Percentiles rank a stretch among this genome's conserved stretches.
phyloP scores from a whole-genome alignment of 305 asterid species.

The Salvia sclarea region DNA sequence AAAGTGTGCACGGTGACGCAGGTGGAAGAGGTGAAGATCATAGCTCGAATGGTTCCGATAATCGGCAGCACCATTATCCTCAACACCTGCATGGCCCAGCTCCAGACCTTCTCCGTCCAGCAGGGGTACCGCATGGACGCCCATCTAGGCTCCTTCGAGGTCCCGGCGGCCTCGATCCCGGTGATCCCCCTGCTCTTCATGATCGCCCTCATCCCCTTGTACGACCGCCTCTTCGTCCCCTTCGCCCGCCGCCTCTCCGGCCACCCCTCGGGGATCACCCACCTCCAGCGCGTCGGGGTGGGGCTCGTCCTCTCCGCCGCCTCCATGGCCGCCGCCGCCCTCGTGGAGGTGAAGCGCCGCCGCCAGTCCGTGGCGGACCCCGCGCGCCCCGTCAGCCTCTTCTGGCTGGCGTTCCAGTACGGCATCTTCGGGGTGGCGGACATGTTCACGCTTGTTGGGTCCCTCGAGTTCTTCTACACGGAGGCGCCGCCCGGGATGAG shows the following conservation, averaged over 20 bases:
- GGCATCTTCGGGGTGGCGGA: conserved; percentile 76
- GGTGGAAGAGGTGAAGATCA: conserved; percentile 69
- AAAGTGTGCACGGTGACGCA: conserved; percentile 74
- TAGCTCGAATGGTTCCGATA: conserved; percentile 74
- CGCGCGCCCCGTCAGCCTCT: conserved; percentile 53
- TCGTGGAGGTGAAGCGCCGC: conserved; percentile 59
- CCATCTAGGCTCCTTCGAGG: conserved; percentile 50
- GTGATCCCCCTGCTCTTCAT: conserved; percentile 64
- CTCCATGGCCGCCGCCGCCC: conserved; percentile 65
- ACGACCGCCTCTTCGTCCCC: conserved; percentile 67
- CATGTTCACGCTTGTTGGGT: conserved; percentile 75
- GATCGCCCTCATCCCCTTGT: conserved; percentile 60
- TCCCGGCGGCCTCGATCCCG: conserved; percentile 72
- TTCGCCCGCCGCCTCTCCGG: conserved; percentile 53
- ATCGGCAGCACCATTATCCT: conserved; percentile 69
- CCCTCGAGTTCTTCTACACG: conserved; percentile 69
- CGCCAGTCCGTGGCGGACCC: conserved; percentile 41
- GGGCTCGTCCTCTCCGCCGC: conserved; percentile 75
- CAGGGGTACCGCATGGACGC: conserved; percentile 76
- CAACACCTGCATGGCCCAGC: conserved; percentile 87
- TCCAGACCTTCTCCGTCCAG: conserved; percentile 74
- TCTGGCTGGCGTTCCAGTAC: conserved; percentile 67
- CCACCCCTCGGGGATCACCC: conserved; percentile 72
- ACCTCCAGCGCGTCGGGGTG: conserved; percentile 76
- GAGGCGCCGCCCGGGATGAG: conserved; percentile 81